phyloP scores from a whole-genome alignment of 2,329 filamentous ascomycete species.

The Aspergillus sp. region DNA sequence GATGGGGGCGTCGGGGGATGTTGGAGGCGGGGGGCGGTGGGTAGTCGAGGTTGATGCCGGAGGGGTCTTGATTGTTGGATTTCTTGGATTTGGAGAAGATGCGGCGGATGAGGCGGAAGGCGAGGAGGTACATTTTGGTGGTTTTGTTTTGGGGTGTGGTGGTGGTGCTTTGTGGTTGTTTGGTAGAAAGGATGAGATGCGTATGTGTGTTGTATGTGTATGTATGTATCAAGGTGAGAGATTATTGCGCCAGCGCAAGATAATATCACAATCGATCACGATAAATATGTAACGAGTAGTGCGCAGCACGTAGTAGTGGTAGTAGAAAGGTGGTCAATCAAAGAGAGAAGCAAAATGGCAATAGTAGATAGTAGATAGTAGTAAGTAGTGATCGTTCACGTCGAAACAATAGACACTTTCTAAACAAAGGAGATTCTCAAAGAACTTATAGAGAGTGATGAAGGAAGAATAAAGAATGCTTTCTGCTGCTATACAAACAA shows the following conservation, averaged over 20 bases:
- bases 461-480: not conserved
- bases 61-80: slow-evolving; percentile 14
- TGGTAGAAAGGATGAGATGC: too few species aligned
- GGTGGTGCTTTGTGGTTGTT: too few species aligned
- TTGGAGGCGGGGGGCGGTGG: too few species aligned
- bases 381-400: slow-evolving; percentile 4
- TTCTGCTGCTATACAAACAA: not conserved
- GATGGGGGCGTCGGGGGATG: slow-evolving; percentile 15
- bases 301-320: not conserved
- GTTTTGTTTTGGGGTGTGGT: too few species aligned
- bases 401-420: too few species aligned
- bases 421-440: slow-evolving; percentile 10
- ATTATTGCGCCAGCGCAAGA: not conserved
- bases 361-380: not conserved
- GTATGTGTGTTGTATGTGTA: not conserved
- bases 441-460: slow-evolving; percentile 1
- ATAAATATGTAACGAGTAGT: not conserved
- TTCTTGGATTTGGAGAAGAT: slow-evolving; percentile 33
- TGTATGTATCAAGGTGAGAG: not conserved
- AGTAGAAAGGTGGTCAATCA: not conserved
- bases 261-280: not conserved
- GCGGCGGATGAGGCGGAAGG: slow-evolving; percentile 30
- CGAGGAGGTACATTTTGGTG: not conserved
- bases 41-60: slow-evolving; percentile 19
- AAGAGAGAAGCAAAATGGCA: not conserved